Base-by-base conservation (phyloP, 2,329 filamentous ascomycete species). In the Alternaria incomplexa region DNA sequence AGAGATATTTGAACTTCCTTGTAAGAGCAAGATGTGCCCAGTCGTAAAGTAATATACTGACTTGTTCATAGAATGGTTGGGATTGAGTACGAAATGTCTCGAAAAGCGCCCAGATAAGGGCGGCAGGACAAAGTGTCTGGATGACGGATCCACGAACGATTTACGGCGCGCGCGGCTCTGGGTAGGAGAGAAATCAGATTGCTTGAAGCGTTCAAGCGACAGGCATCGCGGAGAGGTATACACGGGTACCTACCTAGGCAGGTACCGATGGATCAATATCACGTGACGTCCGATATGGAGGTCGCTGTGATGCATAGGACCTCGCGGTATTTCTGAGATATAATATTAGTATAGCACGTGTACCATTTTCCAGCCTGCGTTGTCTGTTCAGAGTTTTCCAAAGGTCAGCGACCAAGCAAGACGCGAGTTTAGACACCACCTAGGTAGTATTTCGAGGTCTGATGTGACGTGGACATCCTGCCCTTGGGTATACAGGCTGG, bases 1-100 rank as follows among this genome's bases (percentile, higher is more conserved):
- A 1, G 45, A 56, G 11, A 22, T 63, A 5, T 56, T 30, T n/a
- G 56, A 63, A 13, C 56, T 63, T 32, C 3, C 56, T 3, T 59
- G 56, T 48, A 59, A 55, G 26, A 23, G 0, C 17, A 52, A 15
- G 9, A 4, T 3, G 10, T 22, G 20, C 22, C 20, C 20, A 13
- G 17, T 25, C 6, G 6, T 11, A 52, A 1, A 23, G n/a, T 6
- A 15, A 20, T 47, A 36, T 1, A 17, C 22, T 59, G 43, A 54
- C 48, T 40, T 4, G 10, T 26, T 1, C 17, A 15, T 9, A 28
- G 26, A 25, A 47, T 9, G 10, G 12, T 6, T 15, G n/a, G 4
- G 22, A 47, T n/a, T 0, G 20, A 6, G 4, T n/a, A 47, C 23
- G 51, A 17, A 7, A 30, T 1, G 25, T 53, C 6, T 10, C 20